These are phyloP conservation scores for Verticillium tricorpus DNA, from an alignment of 2,329 filamentous ascomycete genomes.

Conservation along the genomic window DNA sequence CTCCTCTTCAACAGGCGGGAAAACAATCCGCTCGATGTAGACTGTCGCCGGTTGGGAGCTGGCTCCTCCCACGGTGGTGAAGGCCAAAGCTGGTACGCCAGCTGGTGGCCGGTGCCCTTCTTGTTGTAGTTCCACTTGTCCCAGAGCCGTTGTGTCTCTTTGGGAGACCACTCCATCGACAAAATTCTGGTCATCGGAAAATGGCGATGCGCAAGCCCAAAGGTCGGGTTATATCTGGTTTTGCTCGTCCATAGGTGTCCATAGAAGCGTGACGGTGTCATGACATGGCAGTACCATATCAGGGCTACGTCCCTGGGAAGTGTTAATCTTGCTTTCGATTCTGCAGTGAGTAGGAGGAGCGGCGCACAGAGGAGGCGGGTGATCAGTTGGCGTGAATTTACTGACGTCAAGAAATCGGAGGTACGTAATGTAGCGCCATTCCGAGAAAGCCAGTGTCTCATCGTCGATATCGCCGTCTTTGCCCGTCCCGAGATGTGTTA, in stretches of 20 bases:
- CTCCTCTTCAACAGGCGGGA: neutral
- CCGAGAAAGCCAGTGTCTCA: constrained; percentile 11
- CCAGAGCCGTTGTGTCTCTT: constrained; percentile 8
- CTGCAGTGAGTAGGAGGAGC: accelerated
- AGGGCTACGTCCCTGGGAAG: constrained; percentile 13
- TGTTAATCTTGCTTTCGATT: neutral
- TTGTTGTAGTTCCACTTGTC: constrained; percentile 2
- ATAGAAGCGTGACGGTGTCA: constrained; percentile 11
- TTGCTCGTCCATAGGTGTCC: constrained; percentile 9
- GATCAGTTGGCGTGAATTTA: constrained; percentile 8
- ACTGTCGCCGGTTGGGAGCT: neutral
- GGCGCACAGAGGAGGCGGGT: constrained; percentile 12
- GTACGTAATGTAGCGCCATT: constrained; percentile 16
- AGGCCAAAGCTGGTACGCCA: constrained; percentile 11
- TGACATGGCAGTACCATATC: constrained; percentile 15
- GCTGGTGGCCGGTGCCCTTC: neutral
- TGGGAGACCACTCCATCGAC: constrained; percentile 9
- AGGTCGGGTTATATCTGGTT: constrained; percentile 3
- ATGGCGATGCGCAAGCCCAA: constrained; percentile 13
- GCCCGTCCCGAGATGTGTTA: constrained; percentile 9
- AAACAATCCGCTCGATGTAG: neutral
- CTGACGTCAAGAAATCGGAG: constrained; percentile 10
- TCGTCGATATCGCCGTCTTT: constrained; percentile 4
- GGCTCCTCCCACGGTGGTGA: constrained; percentile 5
- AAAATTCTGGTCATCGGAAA: constrained; percentile 9